phyloP scores from a whole-genome alignment of 2,329 filamentous ascomycete species.

The Cytospora mali region DNA sequence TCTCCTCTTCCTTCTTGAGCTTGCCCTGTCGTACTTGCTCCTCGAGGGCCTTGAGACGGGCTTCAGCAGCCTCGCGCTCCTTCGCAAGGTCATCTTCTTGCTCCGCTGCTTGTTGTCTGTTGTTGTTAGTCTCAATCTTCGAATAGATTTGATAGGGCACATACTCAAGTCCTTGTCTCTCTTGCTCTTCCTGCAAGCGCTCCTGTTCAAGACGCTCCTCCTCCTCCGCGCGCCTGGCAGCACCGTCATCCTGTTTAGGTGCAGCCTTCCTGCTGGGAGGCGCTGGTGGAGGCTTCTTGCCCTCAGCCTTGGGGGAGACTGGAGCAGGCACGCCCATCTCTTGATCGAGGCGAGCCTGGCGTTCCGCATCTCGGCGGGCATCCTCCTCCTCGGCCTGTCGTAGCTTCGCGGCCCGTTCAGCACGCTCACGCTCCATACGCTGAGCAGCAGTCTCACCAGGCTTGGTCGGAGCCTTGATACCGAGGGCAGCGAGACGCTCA shows the following conservation, averaged over 20 bases:
- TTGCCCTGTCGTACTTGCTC: slow-evolving; percentile 94
- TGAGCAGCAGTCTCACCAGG: slow-evolving; percentile 80
- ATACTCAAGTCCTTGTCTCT: slow-evolving; percentile 81
- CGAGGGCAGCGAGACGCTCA: slow-evolving; percentile 88
- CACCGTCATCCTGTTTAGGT: slow-evolving; percentile 62
- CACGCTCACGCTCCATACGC: slow-evolving; percentile 83
- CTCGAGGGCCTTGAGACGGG: slow-evolving; percentile 84
- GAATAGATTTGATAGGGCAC: slow-evolving; percentile 43
- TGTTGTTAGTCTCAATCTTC: slow-evolving; percentile 34
- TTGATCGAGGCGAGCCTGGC: slow-evolving; percentile 79
- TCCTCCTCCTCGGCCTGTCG: slow-evolving; percentile 94
- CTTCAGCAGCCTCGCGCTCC: slow-evolving; percentile 79
- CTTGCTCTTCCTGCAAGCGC: slow-evolving; percentile 73
- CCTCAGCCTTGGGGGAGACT: slow-evolving; percentile 48
- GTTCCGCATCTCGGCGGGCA: slow-evolving; percentile 81
- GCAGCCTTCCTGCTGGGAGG: slow-evolving; percentile 76
- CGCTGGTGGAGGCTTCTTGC: slow-evolving; percentile 68
- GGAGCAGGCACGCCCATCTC: slow-evolving; percentile 67
- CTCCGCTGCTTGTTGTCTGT: slow-evolving; percentile 70
- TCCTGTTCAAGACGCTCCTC: slow-evolving; percentile 69
- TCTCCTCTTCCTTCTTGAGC: slow-evolving; percentile 94
- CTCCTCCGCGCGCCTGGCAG: slow-evolving; percentile 60
- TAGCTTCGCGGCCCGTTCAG: slow-evolving; percentile 83
- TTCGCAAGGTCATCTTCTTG: slow-evolving; percentile 80
- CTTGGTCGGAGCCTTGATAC: slow-evolving; percentile 82